A percentile compares a stretch with the other conserved stretches of the same genome.
Conservation (phyloP, 2,329 filamentous ascomycete genomes). For the Pezicula radicicola region DNA sequence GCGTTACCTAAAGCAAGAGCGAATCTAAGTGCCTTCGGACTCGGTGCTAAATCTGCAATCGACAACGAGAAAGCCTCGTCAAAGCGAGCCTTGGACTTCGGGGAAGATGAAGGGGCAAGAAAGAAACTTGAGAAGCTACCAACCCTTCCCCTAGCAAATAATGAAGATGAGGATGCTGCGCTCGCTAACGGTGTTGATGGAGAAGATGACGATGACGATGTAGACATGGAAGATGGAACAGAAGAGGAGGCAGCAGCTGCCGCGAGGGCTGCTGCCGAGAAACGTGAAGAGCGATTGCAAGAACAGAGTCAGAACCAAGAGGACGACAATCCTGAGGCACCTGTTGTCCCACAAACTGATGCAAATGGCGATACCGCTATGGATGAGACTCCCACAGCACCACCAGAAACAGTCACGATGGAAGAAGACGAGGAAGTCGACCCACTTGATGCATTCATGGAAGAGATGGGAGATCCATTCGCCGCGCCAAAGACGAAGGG, state of each 20-base stretch:
- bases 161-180: slow-evolving; percentile 50
- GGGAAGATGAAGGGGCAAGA: slow-evolving; percentile 81
- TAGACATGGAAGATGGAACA: slow-evolving; percentile 72
- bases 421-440: slow-evolving; percentile 74
- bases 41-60: slow-evolving; percentile 62
- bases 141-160: slow-evolving; percentile 64
- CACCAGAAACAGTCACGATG: slow-evolving; percentile 27
- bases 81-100: slow-evolving; percentile 78
- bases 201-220: slow-evolving; percentile 66
- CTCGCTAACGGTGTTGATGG: slow-evolving; percentile 58
- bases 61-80: slow-evolving; percentile 65
- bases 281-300: slow-evolving; percentile 67
- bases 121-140: slow-evolving; percentile 92
- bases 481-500: slow-evolving; percentile 34
- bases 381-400: slow-evolving; percentile 26
- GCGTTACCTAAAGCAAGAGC: slow-evolving; percentile 64
- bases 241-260: slow-evolving; percentile 88
- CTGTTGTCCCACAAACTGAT: slow-evolving; percentile 40
- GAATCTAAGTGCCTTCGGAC: slow-evolving; percentile 81
- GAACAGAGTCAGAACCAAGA: slow-evolving; percentile 33
- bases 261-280: slow-evolving; percentile 79
- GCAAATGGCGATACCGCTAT: slow-evolving; percentile 30
- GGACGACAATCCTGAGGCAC: slow-evolving; percentile 37
- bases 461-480: slow-evolving; percentile 49
- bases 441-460: slow-evolving; percentile 96